A percentile compares a stretch with the other conserved stretches of the same genome.
Conservation (phyloP, 306 rosid genomes). For the Cicer yamashitae region DNA sequence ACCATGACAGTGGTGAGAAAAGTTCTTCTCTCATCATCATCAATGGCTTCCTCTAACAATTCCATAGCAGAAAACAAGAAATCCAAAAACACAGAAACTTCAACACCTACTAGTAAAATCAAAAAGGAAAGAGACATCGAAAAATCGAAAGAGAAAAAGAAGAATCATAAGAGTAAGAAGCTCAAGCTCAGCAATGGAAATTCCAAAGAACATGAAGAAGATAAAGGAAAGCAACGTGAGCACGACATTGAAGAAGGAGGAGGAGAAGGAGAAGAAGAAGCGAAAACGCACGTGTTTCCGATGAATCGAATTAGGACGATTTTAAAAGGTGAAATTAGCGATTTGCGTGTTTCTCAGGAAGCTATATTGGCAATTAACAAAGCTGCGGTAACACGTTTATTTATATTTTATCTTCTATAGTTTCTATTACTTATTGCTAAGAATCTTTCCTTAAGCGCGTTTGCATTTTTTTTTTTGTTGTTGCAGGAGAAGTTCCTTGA, state of each 20-base stretch:
- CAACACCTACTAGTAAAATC: conserved; percentile 38
- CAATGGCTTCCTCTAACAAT: conserved; percentile 75
- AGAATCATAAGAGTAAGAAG: conserved; percentile 40
- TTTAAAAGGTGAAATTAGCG: conserved; percentile 59
- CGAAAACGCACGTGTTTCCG: conserved; percentile 61
- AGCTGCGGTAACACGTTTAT: conserved; percentile 59
- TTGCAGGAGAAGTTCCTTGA: conserved; percentile 86
- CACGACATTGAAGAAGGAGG: conserved; percentile 41
- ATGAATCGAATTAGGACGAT: conserved; percentile 79
- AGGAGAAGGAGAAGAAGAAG: conserved; percentile 53
- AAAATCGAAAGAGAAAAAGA: conserved; percentile 6
- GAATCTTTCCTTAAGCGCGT: neutral
- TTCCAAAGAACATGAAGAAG: conserved; percentile 30
- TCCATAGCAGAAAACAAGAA: conserved; percentile 54
- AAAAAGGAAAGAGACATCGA: conserved; percentile 16
- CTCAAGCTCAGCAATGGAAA: conserved; percentile 53
- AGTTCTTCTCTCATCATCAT: neutral
- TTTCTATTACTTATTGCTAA: neutral
- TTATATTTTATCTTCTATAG: neutral
- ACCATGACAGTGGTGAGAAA: neutral
- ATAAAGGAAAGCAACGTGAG: conserved; percentile 17
- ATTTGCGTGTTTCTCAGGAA: conserved; percentile 66
- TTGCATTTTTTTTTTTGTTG: neutral
- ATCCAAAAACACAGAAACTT: conserved; percentile 41
- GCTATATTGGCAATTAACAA: conserved; percentile 74